These are phyloP conservation scores for Paecilomyces fulvus DNA, from an alignment of 2,329 filamentous ascomycete genomes.

Conservation along the genomic window DNA sequence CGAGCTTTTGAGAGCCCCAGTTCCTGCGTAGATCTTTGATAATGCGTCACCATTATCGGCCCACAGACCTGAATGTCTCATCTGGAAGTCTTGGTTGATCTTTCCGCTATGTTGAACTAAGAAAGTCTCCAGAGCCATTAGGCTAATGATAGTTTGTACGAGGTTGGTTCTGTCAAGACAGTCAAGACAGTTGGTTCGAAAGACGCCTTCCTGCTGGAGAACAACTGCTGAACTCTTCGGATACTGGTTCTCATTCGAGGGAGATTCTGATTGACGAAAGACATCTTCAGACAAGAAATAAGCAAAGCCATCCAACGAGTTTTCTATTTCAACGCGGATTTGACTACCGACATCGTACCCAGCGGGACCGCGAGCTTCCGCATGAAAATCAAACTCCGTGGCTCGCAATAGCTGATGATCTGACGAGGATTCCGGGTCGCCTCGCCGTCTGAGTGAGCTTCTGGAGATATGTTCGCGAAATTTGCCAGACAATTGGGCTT, in stretches of 20 bases:
- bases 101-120: slow-evolving; percentile 62
- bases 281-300: slow-evolving; percentile 77
- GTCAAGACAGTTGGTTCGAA: slow-evolving; percentile 91
- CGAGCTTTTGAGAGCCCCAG: slow-evolving; percentile 87
- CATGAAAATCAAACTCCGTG: slow-evolving; percentile 94
- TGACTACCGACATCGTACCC: slow-evolving; percentile 87
- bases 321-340: slow-evolving; percentile 69
- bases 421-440: slow-evolving; percentile 43
- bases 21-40: slow-evolving; percentile 93
- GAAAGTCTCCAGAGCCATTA: slow-evolving; percentile 84
- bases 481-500: slow-evolving; percentile 70
- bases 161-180: slow-evolving; percentile 93
- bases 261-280: slow-evolving; percentile 37
- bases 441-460: slow-evolving; percentile 58
- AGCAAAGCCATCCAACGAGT: slow-evolving; percentile 79
- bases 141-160: slow-evolving; percentile 90
- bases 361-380: slow-evolving; percentile 75
- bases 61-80: slow-evolving; percentile 86
- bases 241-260: slow-evolving; percentile 34
- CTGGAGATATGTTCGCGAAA: slow-evolving; percentile 71
- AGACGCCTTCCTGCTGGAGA: slow-evolving; percentile 88
- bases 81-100: slow-evolving; percentile 76
- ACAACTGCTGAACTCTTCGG: slow-evolving; percentile 52
- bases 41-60: slow-evolving; percentile 93
- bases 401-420: slow-evolving; percentile 69